Percentiles rank a stretch among this genome's conserved stretches.
phyloP scores from a whole-genome alignment of 2,329 filamentous ascomycete species.

The Cadophora malorum region DNA sequence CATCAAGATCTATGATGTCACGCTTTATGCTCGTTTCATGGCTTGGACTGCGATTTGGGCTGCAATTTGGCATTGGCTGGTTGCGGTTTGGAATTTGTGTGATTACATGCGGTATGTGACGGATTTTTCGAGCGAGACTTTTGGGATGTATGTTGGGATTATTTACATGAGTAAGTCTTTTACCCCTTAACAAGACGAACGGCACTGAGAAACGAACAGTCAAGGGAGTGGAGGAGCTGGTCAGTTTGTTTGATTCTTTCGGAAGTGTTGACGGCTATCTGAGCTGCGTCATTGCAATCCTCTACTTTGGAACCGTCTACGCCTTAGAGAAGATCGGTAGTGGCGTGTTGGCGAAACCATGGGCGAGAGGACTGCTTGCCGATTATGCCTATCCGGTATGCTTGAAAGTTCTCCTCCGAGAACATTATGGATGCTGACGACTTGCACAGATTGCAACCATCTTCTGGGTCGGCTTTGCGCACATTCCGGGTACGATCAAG shows the following conservation, averaged over 20 bases:
- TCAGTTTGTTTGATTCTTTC: slow-evolving; percentile 20
- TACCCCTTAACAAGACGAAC: not conserved
- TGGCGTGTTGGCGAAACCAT: slow-evolving; percentile 17
- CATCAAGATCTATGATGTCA: slow-evolving; percentile 54
- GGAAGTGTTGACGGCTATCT: slow-evolving; percentile 22
- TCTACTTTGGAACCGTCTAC: slow-evolving; percentile 23
- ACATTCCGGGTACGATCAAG: slow-evolving; percentile 21
- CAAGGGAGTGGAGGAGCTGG: slow-evolving; percentile 24
- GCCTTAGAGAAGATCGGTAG: slow-evolving; percentile 19
- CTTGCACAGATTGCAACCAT: slow-evolving; percentile 10
- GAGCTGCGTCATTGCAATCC: slow-evolving; percentile 24
- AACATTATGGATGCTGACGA: not conserved
- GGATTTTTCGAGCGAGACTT: slow-evolving; percentile 43
- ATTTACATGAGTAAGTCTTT: slow-evolving; percentile 23
- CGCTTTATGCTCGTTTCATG: slow-evolving; percentile 60
- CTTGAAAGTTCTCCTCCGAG: no score
- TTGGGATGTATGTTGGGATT: slow-evolving; percentile 26
- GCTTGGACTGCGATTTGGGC: slow-evolving; percentile 51
- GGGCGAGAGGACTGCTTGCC: slow-evolving; percentile 20
- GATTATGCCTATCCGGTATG: slow-evolving; percentile 24
- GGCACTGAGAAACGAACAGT: slow-evolving; percentile 11
- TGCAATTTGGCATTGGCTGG: slow-evolving; percentile 64
- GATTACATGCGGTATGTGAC: slow-evolving; percentile 66
- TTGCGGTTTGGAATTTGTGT: slow-evolving; percentile 57
- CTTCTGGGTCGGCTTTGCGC: slow-evolving; percentile 25